Conservation (phyloP, 2,329 filamentous ascomycete genomes). For the Aspergillus floridensis region DNA sequence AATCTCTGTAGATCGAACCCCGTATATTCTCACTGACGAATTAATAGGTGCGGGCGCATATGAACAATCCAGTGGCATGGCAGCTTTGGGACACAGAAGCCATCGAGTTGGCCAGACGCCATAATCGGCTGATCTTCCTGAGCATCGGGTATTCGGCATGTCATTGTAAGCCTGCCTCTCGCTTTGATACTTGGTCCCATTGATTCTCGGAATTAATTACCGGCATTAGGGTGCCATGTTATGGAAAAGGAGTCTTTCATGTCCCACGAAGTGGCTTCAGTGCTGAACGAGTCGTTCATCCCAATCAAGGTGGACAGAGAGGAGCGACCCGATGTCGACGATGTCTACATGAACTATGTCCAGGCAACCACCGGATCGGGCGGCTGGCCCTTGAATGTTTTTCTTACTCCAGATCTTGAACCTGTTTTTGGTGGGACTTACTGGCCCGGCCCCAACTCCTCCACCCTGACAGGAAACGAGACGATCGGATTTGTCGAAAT, state of each 20-base stretch:
- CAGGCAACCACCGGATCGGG: slow-evolving; percentile 87
- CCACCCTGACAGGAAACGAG: slow-evolving; percentile 49
- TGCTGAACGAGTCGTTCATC: slow-evolving; percentile 84
- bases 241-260: slow-evolving; percentile 92
- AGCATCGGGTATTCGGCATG: slow-evolving; percentile 95
- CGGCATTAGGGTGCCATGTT: slow-evolving; percentile 69
- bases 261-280: slow-evolving; percentile 72
- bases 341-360: slow-evolving; percentile 98
- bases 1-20: neutral
- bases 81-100: slow-evolving; percentile 80
- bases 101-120: slow-evolving; percentile 69
- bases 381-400: slow-evolving; percentile 96
- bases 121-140: slow-evolving; percentile 87
- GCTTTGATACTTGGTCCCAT: neutral
- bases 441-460: slow-evolving; percentile 76
- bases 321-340: slow-evolving; percentile 88
- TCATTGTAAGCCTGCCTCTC: slow-evolving; percentile 66
- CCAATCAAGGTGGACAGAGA: slow-evolving; percentile 92
- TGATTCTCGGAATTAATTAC: slow-evolving; percentile 17
- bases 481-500: slow-evolving; percentile 80
- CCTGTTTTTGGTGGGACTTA: slow-evolving; percentile 96
- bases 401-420: slow-evolving; percentile 86
- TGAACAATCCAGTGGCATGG: slow-evolving; percentile 83
- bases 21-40: slow-evolving; percentile 12
- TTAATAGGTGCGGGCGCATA: slow-evolving; percentile 65